These are phyloP conservation scores for Alectoria sarmentosa DNA, from an alignment of 495 filamentous ascomycete species.

Conservation along the genomic window DNA sequence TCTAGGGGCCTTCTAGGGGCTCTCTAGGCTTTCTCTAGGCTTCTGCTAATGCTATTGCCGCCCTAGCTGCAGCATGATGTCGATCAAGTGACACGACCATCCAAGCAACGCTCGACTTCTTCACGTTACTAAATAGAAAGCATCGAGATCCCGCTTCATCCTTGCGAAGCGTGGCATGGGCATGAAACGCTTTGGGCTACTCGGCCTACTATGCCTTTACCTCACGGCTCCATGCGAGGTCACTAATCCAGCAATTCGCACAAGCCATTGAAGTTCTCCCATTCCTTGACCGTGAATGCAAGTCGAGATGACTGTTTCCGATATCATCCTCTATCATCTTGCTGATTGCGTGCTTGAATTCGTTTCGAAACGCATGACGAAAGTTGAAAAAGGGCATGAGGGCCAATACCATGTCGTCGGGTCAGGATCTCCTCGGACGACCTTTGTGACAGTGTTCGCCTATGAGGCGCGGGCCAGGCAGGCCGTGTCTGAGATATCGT, in stretches of 20 bases:
- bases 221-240: neutral
- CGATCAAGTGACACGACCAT: neutral
- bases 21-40: neutral
- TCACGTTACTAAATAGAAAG: neutral
- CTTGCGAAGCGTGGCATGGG: slow-evolving; percentile 2
- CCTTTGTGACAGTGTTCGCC: neutral
- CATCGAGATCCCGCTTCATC: slow-evolving; percentile 1
- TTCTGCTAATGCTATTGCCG: slow-evolving; percentile 6
- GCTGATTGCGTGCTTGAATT: neutral
- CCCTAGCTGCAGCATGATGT: neutral
- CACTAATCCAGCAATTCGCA: neutral
- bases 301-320: neutral
- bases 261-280: neutral
- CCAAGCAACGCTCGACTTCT: slow-evolving; percentile 2
- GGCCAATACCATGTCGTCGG: slow-evolving; percentile 1
- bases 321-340: neutral
- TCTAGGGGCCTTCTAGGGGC: slow-evolving; percentile 5
- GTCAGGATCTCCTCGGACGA: slow-evolving; percentile 1
- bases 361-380: neutral
- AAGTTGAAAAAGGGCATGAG: neutral
- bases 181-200: slow-evolving; percentile 6
- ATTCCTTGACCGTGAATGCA: neutral
- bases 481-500: slow-evolving; percentile 7
- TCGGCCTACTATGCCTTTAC: too few species aligned
- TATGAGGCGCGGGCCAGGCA: neutral